phyloP scores from a whole-genome alignment of 768 basidiomycete genomes.

The Artomyces pyxidatus region DNA sequence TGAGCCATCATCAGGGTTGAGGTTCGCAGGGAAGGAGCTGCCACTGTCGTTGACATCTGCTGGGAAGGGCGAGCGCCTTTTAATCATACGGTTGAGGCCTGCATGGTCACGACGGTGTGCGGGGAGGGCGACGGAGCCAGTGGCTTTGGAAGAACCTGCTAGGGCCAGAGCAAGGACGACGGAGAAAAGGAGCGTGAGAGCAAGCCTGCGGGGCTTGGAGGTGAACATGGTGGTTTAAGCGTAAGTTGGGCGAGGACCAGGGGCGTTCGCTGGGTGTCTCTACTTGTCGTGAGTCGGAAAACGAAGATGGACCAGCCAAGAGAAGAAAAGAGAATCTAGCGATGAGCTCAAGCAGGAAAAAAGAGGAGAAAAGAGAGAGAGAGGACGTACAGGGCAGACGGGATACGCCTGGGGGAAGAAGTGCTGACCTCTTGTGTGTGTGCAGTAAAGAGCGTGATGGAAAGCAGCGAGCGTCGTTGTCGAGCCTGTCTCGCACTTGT shows the following conservation, averaged over 20 bases:
- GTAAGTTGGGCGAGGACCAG: neutral
- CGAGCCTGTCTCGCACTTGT: neutral
- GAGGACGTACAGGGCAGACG: too few relatives aligned
- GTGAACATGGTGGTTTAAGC: slow-evolving; percentile 37
- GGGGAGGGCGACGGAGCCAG: slow-evolving; percentile 31
- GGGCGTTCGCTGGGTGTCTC: neutral
- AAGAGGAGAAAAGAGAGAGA: slow-evolving; percentile 14
- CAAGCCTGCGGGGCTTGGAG: slow-evolving; percentile 34
- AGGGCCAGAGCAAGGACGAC: slow-evolving; percentile 47
- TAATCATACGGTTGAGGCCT: slow-evolving; percentile 56
- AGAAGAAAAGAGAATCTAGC: neutral
- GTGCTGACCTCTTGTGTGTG: slow-evolving; percentile 6
- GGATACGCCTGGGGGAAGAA: too few relatives aligned
- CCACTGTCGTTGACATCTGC: neutral
- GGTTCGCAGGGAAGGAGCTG: slow-evolving; percentile 6
- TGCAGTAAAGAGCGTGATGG: neutral
- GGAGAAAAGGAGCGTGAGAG: slow-evolving; percentile 58
- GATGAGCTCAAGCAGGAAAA: slow-evolving; percentile 6
- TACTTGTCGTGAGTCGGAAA: slow-evolving; percentile 5
- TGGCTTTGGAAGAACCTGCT: slow-evolving; percentile 34
- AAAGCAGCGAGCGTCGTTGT: neutral
- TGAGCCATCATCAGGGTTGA: slow-evolving; percentile 30
- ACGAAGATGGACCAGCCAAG: slow-evolving; percentile 13
- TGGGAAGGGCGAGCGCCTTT: slow-evolving; percentile 44
- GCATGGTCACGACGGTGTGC: slow-evolving; percentile 46